Evolutionary conservation across 2,329 filamentous ascomycete species (phyloP).

Genomic region (Helminthosporium solani): DNA sequence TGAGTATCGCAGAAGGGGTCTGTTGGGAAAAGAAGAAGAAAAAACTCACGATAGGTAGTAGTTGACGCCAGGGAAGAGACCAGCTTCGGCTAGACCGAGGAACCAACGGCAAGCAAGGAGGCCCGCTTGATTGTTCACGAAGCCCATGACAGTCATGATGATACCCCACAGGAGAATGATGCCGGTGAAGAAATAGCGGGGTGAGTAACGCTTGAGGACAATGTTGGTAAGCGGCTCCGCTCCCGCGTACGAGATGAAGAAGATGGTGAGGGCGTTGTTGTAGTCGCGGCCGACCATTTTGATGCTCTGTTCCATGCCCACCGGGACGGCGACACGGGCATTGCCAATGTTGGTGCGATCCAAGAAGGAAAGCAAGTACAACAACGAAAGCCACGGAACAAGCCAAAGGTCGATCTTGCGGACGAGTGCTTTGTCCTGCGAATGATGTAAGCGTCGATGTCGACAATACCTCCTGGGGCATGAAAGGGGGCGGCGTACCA

Average conservation of each 20-base stretch:
- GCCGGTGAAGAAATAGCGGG: conserved; percentile 44
- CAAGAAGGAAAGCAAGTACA: conserved; percentile 46
- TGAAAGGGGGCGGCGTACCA: conserved; percentile 23
- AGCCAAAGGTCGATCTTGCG: conserved; percentile 46
- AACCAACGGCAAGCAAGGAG: conserved; percentile 41
- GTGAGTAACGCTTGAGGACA: conserved; percentile 61
- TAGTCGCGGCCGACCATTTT: conserved; percentile 59
- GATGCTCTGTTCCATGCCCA: conserved; percentile 24
- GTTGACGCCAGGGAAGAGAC: conserved; percentile 45
- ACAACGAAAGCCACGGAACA: conserved; percentile 44
- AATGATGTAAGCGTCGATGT: conserved; percentile 15
- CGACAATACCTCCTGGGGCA: not conserved
- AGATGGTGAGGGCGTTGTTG: conserved; percentile 64
- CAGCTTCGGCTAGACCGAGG: conserved; percentile 42
- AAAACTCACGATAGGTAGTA: conserved; percentile 57
- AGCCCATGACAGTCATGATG: conserved; percentile 53
- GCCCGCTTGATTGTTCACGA: conserved; percentile 43
- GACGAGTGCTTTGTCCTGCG: conserved; percentile 40
- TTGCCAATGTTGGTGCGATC: conserved; percentile 48
- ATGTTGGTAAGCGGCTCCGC: conserved; percentile 60
- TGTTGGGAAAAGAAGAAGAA: no score
- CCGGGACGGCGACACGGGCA: conserved; percentile 40
- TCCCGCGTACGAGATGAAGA: conserved; percentile 58
- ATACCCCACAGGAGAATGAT: conserved; percentile 53
- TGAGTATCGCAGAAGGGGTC: no score